Conservation (phyloP, 2,329 filamentous ascomycete species). For the Aphanoascus verrucosus region DNA sequence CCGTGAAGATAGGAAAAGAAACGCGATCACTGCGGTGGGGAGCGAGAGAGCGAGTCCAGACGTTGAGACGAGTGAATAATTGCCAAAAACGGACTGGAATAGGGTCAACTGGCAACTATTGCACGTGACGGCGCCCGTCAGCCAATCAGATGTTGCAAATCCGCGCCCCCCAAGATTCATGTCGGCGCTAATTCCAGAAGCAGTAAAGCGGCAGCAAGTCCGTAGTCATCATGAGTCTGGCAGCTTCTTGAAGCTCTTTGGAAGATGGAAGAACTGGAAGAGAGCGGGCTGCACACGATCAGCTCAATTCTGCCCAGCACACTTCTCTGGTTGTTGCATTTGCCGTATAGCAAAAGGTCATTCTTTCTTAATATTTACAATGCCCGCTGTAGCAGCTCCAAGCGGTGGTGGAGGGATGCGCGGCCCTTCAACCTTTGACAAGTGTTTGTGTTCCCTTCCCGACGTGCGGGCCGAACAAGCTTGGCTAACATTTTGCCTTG, state of each 20-base stretch:
- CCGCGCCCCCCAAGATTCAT: neutral
- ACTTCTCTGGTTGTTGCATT: neutral
- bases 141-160: neutral
- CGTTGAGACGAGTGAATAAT: neutral
- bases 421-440: slow-evolving; percentile 60
- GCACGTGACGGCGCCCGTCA: neutral
- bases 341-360: neutral
- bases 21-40: neutral
- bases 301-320: neutral
- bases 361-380: slow-evolving; percentile 24
- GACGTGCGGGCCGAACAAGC: neutral
- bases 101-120: neutral
- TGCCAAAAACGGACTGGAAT: slow-evolving; percentile 6
- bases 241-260: neutral
- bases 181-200: neutral
- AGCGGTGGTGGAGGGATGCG: slow-evolving; percentile 35
- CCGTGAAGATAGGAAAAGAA: neutral
- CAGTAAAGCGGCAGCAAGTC: neutral
- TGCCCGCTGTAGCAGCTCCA: slow-evolving; percentile 49
- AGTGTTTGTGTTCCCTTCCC: slow-evolving; percentile 43
- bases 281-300: neutral
- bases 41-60: slow-evolving; percentile 3
- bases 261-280: neutral
- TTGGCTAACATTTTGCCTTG: slow-evolving; percentile 10
- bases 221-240: neutral